Percentiles rank a stretch among this genome's conserved stretches.
phyloP scores from a whole-genome alignment of 306 rosid genomes.

The Crotalaria pallida region DNA sequence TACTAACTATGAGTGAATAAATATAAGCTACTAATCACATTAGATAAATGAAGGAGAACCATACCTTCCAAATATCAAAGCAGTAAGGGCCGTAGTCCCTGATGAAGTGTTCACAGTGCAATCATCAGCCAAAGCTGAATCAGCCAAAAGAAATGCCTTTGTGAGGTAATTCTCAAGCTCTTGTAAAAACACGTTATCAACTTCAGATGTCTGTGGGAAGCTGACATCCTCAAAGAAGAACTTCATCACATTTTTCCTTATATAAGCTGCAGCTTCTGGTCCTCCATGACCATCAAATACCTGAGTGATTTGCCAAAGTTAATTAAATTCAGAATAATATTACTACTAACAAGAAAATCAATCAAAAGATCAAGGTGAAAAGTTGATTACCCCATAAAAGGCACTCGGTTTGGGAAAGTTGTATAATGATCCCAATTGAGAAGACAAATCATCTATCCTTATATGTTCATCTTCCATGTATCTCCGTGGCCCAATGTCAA shows the following conservation, averaged over 20 bases:
- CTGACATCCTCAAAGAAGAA: constrained; percentile 68
- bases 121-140: constrained; percentile 85
- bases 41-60: neutral
- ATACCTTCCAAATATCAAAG: constrained; percentile 87
- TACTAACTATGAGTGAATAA: neutral
- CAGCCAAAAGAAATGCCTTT: constrained; percentile 71
- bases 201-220: constrained; percentile 67
- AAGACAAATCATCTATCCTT: constrained; percentile 75
- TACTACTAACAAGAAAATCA: neutral
- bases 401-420: constrained; percentile 85
- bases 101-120: constrained; percentile 65
- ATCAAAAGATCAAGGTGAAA: neutral
- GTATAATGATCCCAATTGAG: constrained; percentile 59
- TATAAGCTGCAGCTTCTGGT: constrained; percentile 94
- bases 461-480: constrained; percentile 98
- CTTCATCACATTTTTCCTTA: constrained; percentile 61
- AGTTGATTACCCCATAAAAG: constrained; percentile 74
- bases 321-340: constrained; percentile 16
- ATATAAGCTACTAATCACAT: neutral
- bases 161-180: constrained; percentile 62
- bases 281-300: constrained; percentile 99
- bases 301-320: constrained; percentile 30
- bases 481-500: constrained; percentile 87
- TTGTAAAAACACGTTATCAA: constrained; percentile 44
- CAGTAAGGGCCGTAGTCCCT: constrained; percentile 90